Percentiles rank a stretch among this genome's conserved stretches.
These are phyloP conservation scores for Chamaecyparis obtusa DNA, from an alignment of 75 land plant species.

Conservation along the genomic window DNA sequence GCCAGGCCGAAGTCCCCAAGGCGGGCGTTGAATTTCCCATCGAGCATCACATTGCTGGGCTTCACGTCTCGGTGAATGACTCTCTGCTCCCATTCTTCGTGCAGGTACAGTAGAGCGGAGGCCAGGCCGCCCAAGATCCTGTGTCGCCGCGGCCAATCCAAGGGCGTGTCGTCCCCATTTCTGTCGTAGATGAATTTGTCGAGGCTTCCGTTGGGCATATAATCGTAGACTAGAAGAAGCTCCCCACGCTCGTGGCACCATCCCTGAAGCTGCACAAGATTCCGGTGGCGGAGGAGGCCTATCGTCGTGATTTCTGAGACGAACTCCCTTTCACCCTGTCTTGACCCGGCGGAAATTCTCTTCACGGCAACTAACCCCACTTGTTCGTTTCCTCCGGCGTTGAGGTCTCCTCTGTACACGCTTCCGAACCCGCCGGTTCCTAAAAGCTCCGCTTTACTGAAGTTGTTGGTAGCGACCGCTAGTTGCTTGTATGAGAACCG, in stretches of 20 bases:
- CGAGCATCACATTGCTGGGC: slow-evolving; percentile 56
- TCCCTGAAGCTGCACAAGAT: slow-evolving; percentile 42
- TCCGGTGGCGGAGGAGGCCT: slow-evolving; percentile 42
- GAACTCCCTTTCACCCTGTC: slow-evolving; percentile 45
- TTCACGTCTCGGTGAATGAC: slow-evolving; percentile 62
- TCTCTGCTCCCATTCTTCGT: slow-evolving; percentile 37
- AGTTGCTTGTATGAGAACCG: slow-evolving; percentile 27
- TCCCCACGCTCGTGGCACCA: slow-evolving; percentile 37
- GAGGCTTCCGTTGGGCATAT: slow-evolving; percentile 30
- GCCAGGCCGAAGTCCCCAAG: slow-evolving; percentile 64
- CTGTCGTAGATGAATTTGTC: slow-evolving; percentile 17
- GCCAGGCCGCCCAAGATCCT: slow-evolving; percentile 39
- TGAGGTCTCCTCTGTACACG: slow-evolving; percentile 35
- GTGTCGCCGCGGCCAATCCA: slow-evolving; percentile 29
- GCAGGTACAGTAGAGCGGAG: slow-evolving; percentile 40
- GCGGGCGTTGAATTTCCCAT: slow-evolving; percentile 38
- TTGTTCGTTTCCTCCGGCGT: not conserved
- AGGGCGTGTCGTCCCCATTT: not conserved
- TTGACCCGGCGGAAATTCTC: slow-evolving; percentile 19
- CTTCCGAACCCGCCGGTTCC: slow-evolving; percentile 49
- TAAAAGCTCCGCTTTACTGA: slow-evolving; percentile 21
- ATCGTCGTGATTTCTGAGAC: slow-evolving; percentile 44
- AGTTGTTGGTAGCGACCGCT: slow-evolving; percentile 28
- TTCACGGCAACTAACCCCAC: slow-evolving; percentile 32
- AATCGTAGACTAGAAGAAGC: slow-evolving; percentile 39